phyloP scores from a whole-genome alignment of 2,329 filamentous ascomycete species.

The Exophiala phaeomuriformis region DNA sequence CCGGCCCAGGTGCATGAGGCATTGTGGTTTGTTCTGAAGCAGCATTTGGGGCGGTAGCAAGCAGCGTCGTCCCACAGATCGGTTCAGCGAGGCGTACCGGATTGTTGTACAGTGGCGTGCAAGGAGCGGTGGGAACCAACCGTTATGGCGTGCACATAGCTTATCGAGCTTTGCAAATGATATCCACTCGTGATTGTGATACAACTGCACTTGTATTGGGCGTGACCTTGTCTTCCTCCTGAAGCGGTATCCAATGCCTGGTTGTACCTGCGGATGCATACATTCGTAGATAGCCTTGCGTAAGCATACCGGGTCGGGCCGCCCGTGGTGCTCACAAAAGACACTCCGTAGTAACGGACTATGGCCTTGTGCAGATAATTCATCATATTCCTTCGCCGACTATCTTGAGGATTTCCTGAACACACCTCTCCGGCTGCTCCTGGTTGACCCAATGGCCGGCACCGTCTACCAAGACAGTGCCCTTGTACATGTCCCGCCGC shows the following conservation, averaged over 20 bases:
- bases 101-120: constrained; percentile 5
- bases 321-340: too few relatives aligned
- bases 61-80: neutral
- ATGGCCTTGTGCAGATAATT: too few relatives aligned
- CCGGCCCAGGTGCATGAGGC: neutral
- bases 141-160: neutral
- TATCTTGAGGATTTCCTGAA: constrained; percentile 43
- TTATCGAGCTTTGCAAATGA: constrained; percentile 6
- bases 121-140: neutral
- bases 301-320: too few relatives aligned
- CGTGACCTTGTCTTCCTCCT: too few relatives aligned
- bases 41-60: neutral
- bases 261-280: too few relatives aligned
- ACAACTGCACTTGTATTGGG: neutral
- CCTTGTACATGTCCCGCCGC: constrained; percentile 49
- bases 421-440: constrained; percentile 53
- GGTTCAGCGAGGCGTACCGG: constrained; percentile 18
- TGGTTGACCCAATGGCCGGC: constrained; percentile 67
- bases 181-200: constrained; percentile 8
- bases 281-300: too few relatives aligned
- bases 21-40: neutral
- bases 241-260: too few relatives aligned
- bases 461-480: constrained; percentile 46
- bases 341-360: too few relatives aligned
- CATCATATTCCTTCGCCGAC: neutral